Conservation (phyloP, 2,329 filamentous ascomycete species). For the Aspergillus sclerotialis region DNA sequence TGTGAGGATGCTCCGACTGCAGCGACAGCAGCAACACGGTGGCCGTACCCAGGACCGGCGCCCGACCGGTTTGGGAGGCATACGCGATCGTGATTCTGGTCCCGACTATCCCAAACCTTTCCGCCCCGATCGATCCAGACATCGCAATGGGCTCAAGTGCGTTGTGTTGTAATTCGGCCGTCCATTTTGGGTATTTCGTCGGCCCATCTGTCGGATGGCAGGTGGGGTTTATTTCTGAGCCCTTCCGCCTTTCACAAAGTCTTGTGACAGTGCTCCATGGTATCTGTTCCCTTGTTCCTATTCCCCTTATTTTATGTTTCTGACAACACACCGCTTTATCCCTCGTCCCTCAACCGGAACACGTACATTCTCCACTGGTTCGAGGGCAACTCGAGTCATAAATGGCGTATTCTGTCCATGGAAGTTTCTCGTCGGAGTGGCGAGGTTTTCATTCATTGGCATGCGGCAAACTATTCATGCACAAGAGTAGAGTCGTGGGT, state of each 20-base stretch:
- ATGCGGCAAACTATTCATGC: too few relatives aligned
- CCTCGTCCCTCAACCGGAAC: too few relatives aligned
- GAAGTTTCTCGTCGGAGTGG: too few relatives aligned
- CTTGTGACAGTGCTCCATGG: neutral
- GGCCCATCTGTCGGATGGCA: conserved; percentile 1
- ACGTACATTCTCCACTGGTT: too few relatives aligned
- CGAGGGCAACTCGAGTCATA: too few relatives aligned
- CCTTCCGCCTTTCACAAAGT: neutral
- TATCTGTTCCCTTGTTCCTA: conserved; percentile 1
- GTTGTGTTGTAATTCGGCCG: conserved; percentile 28
- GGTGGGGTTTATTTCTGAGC: neutral
- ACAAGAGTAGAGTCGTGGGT: too few relatives aligned
- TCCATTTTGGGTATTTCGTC: conserved; percentile 2
- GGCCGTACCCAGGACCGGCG: conserved; percentile 30
- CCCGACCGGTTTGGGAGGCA: conserved; percentile 26
- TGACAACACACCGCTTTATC: neutral
- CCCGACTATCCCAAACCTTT: conserved; percentile 34
- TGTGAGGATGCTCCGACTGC: conserved; percentile 78
- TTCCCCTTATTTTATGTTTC: neutral
- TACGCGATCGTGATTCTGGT: conserved; percentile 30
- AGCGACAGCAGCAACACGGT: conserved; percentile 54
- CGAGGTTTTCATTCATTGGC: too few relatives aligned
- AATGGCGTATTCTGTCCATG: too few relatives aligned
- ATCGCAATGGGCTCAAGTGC: conserved; percentile 31
- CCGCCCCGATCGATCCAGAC: conserved; percentile 32